Evolutionary conservation across 1,284 basidiomycete genomes (phyloP).

Genomic region (Moesziomyces sp.): DNA sequence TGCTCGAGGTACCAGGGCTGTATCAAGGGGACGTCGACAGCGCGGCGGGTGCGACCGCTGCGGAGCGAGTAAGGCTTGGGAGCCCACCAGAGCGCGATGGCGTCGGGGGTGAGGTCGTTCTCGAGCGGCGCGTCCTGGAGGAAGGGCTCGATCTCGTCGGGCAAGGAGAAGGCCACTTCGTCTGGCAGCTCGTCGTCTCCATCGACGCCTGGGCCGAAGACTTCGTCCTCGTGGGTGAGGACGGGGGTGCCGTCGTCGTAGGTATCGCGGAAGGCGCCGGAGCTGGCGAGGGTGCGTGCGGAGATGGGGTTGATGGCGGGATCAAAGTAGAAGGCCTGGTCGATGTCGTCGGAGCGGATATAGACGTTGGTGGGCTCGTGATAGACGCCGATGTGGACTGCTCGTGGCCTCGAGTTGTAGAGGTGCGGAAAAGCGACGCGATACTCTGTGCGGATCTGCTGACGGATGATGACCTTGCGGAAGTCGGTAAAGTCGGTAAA

Average conservation of each 20-base stretch:
- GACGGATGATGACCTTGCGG: constrained; percentile 99
- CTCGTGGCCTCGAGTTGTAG: constrained; percentile 97
- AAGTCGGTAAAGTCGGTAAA: constrained; percentile 99
- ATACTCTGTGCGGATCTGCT: constrained; percentile 98
- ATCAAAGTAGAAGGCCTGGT: constrained; percentile 99
- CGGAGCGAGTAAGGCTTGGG: constrained; percentile 94
- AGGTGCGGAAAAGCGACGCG: constrained; percentile 99
- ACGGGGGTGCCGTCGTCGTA: constrained; percentile 62
- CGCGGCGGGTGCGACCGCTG: constrained; percentile 89
- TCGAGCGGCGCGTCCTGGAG: constrained; percentile 82
- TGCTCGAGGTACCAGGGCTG: constrained; percentile 97
- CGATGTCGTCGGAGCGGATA: constrained; percentile 98
- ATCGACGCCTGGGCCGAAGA: constrained; percentile 86
- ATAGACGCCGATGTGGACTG: constrained; percentile 90
- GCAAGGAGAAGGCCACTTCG: constrained; percentile 87
- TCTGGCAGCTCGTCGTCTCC: constrained; percentile 69
- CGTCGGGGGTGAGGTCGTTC: constrained; percentile 93
- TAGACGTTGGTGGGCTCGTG: constrained; percentile 97
- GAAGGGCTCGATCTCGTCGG: constrained; percentile 85
- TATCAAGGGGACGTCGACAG: constrained; percentile 93
- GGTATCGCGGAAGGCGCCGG: constrained; percentile 51
- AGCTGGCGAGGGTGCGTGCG: constrained; percentile 50
- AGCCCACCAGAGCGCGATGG: constrained; percentile 98
- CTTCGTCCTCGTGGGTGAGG: constrained; percentile 86
- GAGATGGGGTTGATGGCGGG: constrained; percentile 84